Conservation (phyloP, 306 rosid genomes). For the Lathyrus oleraceus region DNA sequence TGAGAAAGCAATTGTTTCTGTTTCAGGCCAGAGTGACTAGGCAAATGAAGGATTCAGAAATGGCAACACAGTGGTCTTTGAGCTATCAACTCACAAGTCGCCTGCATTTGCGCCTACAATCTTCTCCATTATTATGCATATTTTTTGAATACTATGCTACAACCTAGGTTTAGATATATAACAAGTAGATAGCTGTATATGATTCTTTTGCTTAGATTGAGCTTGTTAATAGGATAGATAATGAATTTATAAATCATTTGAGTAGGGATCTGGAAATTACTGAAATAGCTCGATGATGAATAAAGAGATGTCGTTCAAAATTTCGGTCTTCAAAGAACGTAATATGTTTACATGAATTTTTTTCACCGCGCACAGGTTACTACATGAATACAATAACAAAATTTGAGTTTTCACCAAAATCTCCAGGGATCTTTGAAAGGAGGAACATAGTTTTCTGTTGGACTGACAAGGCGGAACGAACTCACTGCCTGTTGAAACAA, state of each 20-base stretch:
- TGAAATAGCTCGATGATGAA: slow-evolving; percentile 2
- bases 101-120: slow-evolving; percentile 71
- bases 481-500: slow-evolving; percentile 62
- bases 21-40: slow-evolving; percentile 75
- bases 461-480: slow-evolving; percentile 81
- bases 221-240: slow-evolving; percentile 45
- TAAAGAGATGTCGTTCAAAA: slow-evolving; percentile 22
- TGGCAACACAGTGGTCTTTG: slow-evolving; percentile 90
- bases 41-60: slow-evolving; percentile 91
- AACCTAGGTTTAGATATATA: slow-evolving; percentile 35
- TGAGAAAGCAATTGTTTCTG: slow-evolving; percentile 8
- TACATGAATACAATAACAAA: slow-evolving; percentile 33
- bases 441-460: slow-evolving; percentile 86
- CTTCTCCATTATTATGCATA: slow-evolving; percentile 67
- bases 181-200: slow-evolving; percentile 27
- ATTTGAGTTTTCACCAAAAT: slow-evolving; percentile 72
- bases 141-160: slow-evolving; percentile 82
- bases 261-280: background rate
- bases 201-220: slow-evolving; percentile 56
- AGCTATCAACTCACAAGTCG: slow-evolving; percentile 86
- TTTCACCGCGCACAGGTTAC: background rate
- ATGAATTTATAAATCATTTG: background rate
- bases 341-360: slow-evolving; percentile 17
- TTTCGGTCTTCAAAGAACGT: slow-evolving; percentile 8
- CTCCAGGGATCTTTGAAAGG: slow-evolving; percentile 98